Conservation (phyloP, 768 basidiomycete genomes). For the Ephemerocybe angulata region DNA sequence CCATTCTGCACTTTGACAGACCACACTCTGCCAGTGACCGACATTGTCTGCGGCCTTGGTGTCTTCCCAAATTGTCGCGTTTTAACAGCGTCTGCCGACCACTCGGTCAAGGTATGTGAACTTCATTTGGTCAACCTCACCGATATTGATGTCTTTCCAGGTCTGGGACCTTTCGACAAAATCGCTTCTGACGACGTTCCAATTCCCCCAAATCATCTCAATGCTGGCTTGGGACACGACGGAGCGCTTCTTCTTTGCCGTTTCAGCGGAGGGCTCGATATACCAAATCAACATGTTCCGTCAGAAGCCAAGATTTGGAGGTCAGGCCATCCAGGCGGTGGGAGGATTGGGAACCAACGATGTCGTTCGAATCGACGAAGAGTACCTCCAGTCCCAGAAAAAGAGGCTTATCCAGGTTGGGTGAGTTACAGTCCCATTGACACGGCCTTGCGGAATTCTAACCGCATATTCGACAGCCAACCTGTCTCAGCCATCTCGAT, state of each 20-base stretch:
- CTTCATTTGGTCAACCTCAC: conserved; percentile 2
- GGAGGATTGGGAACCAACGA: conserved; percentile 73
- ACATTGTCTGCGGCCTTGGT: conserved; percentile 77
- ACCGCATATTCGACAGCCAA: conserved; percentile 43
- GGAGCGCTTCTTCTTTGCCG: conserved; percentile 88
- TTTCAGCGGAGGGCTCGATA: conserved; percentile 69
- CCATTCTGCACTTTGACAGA: conserved; percentile 82
- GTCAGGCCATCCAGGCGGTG: conserved; percentile 57
- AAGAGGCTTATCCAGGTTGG: conserved; percentile 68
- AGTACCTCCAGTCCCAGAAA: conserved; percentile 43
- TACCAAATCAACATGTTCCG: conserved; percentile 79
- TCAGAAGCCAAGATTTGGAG: conserved; percentile 53
- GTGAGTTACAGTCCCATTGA: conserved; percentile 36
- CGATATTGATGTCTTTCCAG: conserved; percentile 35
- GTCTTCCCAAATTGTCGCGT: conserved; percentile 72
- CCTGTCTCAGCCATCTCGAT: conserved; percentile 70
- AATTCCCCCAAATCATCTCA: conserved; percentile 75
- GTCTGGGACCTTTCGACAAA: conserved; percentile 78
- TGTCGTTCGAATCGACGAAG: conserved; percentile 63
- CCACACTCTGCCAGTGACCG: conserved; percentile 88
- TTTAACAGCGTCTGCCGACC: conserved; percentile 81
- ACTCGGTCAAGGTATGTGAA: conserved; percentile 77
- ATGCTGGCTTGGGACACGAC: conserved; percentile 75
- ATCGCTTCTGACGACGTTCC: conserved; percentile 79
- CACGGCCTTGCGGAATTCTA: background rate